phyloP scores from a whole-genome alignment of 257 asterid genomes.

The Solanum appendiculatum region DNA sequence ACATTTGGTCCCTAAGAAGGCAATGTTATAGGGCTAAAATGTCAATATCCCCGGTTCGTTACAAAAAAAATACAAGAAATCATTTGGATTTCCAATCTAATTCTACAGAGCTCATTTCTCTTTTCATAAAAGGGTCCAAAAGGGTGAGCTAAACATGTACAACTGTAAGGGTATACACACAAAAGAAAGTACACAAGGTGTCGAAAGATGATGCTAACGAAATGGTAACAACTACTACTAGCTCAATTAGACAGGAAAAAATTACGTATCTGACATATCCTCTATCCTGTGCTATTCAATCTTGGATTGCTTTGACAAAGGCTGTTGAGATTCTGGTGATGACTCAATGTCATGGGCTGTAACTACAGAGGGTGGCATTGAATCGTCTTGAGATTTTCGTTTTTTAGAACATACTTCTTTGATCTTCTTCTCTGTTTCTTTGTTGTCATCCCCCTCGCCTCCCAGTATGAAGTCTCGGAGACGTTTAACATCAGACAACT shows the following conservation, averaged over 20 bases:
- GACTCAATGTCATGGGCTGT: neutral
- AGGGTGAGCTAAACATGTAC: neutral
- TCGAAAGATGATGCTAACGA: neutral
- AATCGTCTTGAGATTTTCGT: constrained; percentile 29
- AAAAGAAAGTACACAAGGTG: neutral
- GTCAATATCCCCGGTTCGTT: neutral
- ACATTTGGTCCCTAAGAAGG: neutral
- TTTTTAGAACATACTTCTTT: constrained; percentile 19
- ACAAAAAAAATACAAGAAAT: neutral
- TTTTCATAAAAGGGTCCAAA: neutral
- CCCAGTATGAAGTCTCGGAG: constrained; percentile 36
- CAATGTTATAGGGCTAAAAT: neutral
- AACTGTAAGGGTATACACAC: neutral
- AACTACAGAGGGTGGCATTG: neutral
- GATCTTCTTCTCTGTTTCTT: neutral
- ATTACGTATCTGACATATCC: neutral
- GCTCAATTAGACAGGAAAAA: neutral
- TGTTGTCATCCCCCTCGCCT: constrained; percentile 17
- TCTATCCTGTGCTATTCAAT: neutral
- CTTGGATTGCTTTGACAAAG: neutral
- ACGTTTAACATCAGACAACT: constrained; percentile 67
- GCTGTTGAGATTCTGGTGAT: neutral
- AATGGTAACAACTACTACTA: neutral
- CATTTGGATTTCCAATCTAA: neutral
- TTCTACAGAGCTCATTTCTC: neutral